Base-by-base conservation (phyloP, 345 rosid genomes). In the Eucalyptus fibrosa region DNA sequence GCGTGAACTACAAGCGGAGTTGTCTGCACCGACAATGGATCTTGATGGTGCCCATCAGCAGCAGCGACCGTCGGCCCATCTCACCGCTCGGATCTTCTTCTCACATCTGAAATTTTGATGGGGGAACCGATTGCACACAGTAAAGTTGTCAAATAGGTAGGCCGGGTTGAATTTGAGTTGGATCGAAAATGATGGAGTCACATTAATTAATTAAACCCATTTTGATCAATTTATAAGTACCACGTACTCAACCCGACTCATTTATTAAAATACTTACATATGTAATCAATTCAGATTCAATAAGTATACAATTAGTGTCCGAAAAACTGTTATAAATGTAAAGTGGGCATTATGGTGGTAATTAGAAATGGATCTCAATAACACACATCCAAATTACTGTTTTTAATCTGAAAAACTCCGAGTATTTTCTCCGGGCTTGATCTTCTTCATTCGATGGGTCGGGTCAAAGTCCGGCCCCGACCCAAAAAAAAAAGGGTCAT, bases 111-210 rank as follows among this genome's bases (percentile, higher is more conserved):
- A 32, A 5, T 17, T 69, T 69, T 34, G 44, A 34, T 9, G 21
- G 23, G 3, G 40, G 40, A 32, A 67, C 5, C 7, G 12, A 17
- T 8, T 34, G 24, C 4, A 1, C 13, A 17, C 7, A 3, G 2
- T 18, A 69, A 0, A 40, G 24, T 34, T 4, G 3, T 34, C 26
- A 32, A 34, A 69, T 32, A 8, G 2, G 12, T 34, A 53, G 26
- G 26, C 2, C 1, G 2, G 59, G 4, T 53, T 2, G 1, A 53
- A 4, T 53, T 53, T 53, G 59, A 53, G 26, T 19, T 53, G 1
- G 5, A 21, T 53, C 1, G 1, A 53, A 53, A 21, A 4, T 53
- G 5, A 0, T 53, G 1, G 11, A 4, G 0, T 21, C 26, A 21
- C 8, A 53, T 53, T 21, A 53, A 53, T 21, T 53, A 53, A 53